Conservation (phyloP, 1,284 basidiomycete genomes). For the Kalmanozyma brasiliensis region DNA sequence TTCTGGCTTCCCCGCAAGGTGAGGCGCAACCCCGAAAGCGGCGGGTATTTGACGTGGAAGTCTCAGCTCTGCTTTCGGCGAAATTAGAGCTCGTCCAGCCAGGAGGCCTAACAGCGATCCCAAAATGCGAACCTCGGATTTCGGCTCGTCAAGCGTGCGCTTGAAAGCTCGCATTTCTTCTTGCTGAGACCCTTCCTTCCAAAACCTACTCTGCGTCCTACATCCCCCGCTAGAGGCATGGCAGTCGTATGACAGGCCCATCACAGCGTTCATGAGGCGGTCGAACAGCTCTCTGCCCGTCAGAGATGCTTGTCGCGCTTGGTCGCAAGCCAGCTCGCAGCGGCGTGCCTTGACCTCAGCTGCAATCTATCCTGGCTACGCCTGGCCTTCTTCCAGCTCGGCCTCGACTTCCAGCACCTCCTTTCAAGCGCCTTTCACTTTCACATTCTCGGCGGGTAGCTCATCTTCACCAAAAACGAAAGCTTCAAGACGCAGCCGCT, state of each 20-base stretch:
- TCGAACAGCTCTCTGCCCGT: conserved; percentile 19
- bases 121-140: conserved; percentile 12
- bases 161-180: conserved; percentile 18
- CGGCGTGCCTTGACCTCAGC: conserved; percentile 28
- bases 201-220: background rate
- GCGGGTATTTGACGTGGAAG: conserved; percentile 47
- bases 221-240: background rate
- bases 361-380: conserved; percentile 13
- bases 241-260: background rate
- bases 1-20: conserved; percentile 7
- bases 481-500: conserved; percentile 1
- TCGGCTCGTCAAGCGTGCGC: conserved; percentile 11
- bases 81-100: conserved; percentile 12
- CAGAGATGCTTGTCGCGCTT: conserved; percentile 25
- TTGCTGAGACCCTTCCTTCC: background rate
- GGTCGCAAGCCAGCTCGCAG: conserved; percentile 15
- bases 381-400: conserved; percentile 9
- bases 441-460: background rate
- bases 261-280: conserved; percentile 19
- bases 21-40: too few relatives aligned
- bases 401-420: conserved; percentile 9
- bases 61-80: background rate
- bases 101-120: conserved; percentile 1
- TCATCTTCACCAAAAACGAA: conserved; percentile 8
- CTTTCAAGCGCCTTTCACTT: conserved; percentile 1